Conservation (phyloP, 768 basidiomycete genomes). For the Amanita pseudoporphyria region DNA sequence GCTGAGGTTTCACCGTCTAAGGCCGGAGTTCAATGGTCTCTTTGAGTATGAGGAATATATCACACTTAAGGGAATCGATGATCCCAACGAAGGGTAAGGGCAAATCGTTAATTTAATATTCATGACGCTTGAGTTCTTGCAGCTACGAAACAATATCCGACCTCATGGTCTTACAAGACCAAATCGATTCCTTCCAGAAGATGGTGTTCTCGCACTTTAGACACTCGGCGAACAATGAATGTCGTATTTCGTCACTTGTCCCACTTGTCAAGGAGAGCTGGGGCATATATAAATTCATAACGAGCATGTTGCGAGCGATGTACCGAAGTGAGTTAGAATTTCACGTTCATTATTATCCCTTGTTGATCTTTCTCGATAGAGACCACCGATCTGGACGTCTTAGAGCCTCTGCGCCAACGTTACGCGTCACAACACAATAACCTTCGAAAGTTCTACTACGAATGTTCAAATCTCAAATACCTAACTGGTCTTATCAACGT, state of each 20-base stretch:
- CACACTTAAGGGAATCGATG: slow-evolving; percentile 92
- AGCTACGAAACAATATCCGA: slow-evolving; percentile 98
- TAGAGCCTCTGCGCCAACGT: slow-evolving; percentile 82
- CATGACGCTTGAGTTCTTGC: slow-evolving; percentile 10
- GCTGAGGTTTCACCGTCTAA: slow-evolving; percentile 88
- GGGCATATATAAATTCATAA: slow-evolving; percentile 98
- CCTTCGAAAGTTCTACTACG: slow-evolving; percentile 96
- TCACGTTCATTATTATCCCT: slow-evolving; percentile 6
- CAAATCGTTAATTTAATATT: slow-evolving; percentile 1
- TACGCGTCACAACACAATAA: slow-evolving; percentile 89
- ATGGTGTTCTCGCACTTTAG: slow-evolving; percentile 94
- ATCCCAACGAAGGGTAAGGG: slow-evolving; percentile 95
- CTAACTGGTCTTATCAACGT: slow-evolving; percentile 97
- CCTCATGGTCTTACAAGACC: slow-evolving; percentile 96
- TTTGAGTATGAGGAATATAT: slow-evolving; percentile 99
- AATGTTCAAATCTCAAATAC: slow-evolving; percentile 98
- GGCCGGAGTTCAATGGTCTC: slow-evolving; percentile 96
- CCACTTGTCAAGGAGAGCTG: slow-evolving; percentile 98
- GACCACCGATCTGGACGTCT: slow-evolving; percentile 79
- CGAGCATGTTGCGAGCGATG: slow-evolving; percentile 97
- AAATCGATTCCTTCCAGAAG: slow-evolving; percentile 98
- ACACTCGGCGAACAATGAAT: slow-evolving; percentile 90
- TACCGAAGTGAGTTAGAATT: slow-evolving; percentile 58
- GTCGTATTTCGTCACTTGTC: slow-evolving; percentile 91
- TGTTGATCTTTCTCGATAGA: slow-evolving; percentile 32